Conservation (phyloP, 306 rosid genomes). For the Carpinus fangiana region DNA sequence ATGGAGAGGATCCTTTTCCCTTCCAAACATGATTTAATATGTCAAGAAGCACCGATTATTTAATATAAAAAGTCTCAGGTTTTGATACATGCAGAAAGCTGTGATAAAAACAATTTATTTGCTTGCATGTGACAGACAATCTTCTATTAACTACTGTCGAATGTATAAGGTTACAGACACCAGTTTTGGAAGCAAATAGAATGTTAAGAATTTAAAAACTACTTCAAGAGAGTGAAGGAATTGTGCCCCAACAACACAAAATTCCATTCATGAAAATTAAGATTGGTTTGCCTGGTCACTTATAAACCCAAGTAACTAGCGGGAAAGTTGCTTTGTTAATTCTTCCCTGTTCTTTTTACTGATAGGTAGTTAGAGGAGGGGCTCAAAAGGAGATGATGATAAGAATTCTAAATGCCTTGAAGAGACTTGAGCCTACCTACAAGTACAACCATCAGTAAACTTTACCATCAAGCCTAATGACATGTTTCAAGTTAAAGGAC, state of each 20-base stretch:
- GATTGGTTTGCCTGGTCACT: not conserved
- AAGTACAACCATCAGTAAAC: not conserved
- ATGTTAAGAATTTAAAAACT: not conserved
- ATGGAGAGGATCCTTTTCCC: no score
- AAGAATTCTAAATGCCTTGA: not conserved
- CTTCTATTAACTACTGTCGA: not conserved
- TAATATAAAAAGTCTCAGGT: not conserved
- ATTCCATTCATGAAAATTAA: not conserved
- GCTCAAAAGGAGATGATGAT: not conserved
- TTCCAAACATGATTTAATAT: not conserved
- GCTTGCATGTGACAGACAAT: not conserved
- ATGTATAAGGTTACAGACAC: not conserved
- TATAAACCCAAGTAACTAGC: not conserved
- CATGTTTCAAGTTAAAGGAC: not conserved
- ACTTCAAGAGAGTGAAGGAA: not conserved
- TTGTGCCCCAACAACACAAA: not conserved
- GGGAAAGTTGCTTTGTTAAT: not conserved
- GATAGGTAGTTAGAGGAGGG: not conserved
- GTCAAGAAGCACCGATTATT: not conserved
- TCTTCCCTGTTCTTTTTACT: not conserved
- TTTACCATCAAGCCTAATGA: not conserved
- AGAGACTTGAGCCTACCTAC: not conserved
- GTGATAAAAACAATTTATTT: not conserved
- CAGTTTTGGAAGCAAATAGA: not conserved
- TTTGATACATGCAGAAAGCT: not conserved